A percentile compares a stretch with the other conserved stretches of the same genome.
Evolutionary conservation across 1,284 basidiomycete genomes (phyloP).

Genomic region (Heterobasidion irregulare): DNA sequence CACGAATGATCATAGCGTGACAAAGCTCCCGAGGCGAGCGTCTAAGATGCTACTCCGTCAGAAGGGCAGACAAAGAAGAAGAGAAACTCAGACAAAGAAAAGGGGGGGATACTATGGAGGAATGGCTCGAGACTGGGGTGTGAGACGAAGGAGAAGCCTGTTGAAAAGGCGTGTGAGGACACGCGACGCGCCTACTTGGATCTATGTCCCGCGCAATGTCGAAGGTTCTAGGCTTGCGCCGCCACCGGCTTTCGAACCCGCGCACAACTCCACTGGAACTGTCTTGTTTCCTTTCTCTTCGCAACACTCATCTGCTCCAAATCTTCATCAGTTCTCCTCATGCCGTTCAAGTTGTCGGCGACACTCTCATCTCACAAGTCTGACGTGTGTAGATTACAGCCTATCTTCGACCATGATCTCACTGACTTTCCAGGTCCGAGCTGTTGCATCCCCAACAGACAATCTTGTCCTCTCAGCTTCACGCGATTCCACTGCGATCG

Average conservation of each 20-base stretch:
- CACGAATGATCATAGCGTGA: not conserved
- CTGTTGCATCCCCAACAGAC: slow-evolving; percentile 59
- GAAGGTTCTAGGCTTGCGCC: slow-evolving; percentile 4
- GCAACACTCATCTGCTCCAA: not conserved
- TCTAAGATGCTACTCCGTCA: not conserved
- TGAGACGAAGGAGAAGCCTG: no score
- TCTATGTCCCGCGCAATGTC: not conserved
- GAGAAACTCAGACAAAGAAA: no score
- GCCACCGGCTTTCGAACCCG: slow-evolving; percentile 2
- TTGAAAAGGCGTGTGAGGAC: not conserved
- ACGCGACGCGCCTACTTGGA: slow-evolving; percentile 1
- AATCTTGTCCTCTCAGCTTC: slow-evolving; percentile 80
- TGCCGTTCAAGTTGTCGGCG: slow-evolving; percentile 83
- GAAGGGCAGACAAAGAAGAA: no score
- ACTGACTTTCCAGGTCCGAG: slow-evolving; percentile 55
- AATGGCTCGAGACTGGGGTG: no score
- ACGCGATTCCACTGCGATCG: slow-evolving; percentile 82
- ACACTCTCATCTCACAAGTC: slow-evolving; percentile 63
- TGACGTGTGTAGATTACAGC: slow-evolving; percentile 47
- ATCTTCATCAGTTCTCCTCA: slow-evolving; percentile 20
- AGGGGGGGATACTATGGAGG: no score
- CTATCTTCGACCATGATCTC: slow-evolving; percentile 7
- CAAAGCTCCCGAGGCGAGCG: not conserved
- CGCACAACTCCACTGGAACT: not conserved
- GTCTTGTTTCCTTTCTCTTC: not conserved